Base-by-base conservation (phyloP, 495 filamentous ascomycete genomes). In the Amphirosellinia nigrospora region DNA sequence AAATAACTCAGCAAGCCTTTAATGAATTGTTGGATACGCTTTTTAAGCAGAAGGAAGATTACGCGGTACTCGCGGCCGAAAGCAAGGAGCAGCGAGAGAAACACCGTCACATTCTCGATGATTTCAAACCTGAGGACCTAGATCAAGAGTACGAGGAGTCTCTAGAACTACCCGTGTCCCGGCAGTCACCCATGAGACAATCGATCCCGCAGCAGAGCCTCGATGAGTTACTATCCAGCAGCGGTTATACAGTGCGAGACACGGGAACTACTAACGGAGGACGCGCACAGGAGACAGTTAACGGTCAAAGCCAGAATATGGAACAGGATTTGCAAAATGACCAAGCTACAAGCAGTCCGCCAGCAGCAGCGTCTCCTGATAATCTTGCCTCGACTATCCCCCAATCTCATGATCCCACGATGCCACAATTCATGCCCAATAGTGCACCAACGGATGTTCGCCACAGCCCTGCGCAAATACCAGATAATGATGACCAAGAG, bases 21-120 rank as follows among this genome's bases (percentile, higher is more conserved):
- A 97, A 98, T 75, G 94, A 98, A 78, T 82, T 98, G 4, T 86
- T 99, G 6, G 93, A 97, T 76, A 83, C 89, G 11, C 82, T 99
- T 0, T 98, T 98, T 82, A 89, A 90, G 72, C 83, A 83, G 30
- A 91, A 91, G 70, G 96, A 99, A 79, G 90, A 93, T 68, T 77
- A 92, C 9, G 89, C 94, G 10, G 82, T 97, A 70, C 86, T 91
- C 61, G 89, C 87, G 10, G 86, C 87, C 46, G 83, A 86, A 19
- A 93, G 89, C 0, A 89, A 88, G 66, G 78, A 81, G 26, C 83
- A 89, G 64, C 89, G 93, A 45, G 83, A 88, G 53, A 81, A 80
- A 60, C 86, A 87, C 80, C 82, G 88, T 28, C 72, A 74, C 0
- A 63, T 79, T 13, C 79, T 83, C 59, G 74, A 81, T 41, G 78